phyloP scores from a whole-genome alignment of 2,329 filamentous ascomycete genomes.

The Trichoderma polysporum region DNA sequence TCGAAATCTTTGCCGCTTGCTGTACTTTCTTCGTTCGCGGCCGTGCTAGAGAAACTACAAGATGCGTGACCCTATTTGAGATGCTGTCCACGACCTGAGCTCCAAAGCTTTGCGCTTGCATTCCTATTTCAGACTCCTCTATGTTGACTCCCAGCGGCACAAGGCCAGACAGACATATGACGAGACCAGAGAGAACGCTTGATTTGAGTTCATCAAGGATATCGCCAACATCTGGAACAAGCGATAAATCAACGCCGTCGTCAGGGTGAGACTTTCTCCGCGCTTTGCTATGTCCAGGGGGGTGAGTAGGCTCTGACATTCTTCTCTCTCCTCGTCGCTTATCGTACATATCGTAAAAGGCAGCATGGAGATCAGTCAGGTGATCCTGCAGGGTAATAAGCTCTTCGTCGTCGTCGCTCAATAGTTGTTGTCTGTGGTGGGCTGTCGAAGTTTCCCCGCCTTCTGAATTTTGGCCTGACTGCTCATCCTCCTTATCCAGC shows the following conservation, averaged over 20 bases:
- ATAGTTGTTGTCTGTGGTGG: constrained; percentile 66
- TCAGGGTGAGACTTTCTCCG: constrained; percentile 37
- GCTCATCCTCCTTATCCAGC: constrained; percentile 73
- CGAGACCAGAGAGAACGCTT: constrained; percentile 69
- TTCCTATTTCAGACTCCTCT: constrained; percentile 77
- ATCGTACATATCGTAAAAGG: constrained; percentile 85
- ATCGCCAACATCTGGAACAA: constrained; percentile 79
- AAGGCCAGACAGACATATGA: constrained; percentile 86
- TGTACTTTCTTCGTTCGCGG: constrained; percentile 89
- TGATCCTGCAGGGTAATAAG: constrained; percentile 74
- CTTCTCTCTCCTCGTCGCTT: constrained; percentile 43
- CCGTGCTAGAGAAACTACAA: constrained; percentile 68
- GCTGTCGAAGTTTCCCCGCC: constrained; percentile 30
- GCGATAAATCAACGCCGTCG: constrained; percentile 45
- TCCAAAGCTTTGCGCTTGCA: constrained; percentile 85
- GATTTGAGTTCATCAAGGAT: constrained; percentile 83
- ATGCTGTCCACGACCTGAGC: constrained; percentile 61
- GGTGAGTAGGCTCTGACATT: constrained; percentile 36
- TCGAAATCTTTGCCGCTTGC: constrained; percentile 74
- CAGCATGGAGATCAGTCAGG: constrained; percentile 70
- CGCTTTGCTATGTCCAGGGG: constrained; percentile 35
- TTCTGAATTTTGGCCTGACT: constrained; percentile 28
- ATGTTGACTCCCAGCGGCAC: constrained; percentile 80
- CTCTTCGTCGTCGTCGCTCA: constrained; percentile 86
- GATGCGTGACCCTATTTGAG: constrained; percentile 65